phyloP scores from a whole-genome alignment of 768 basidiomycete species.

The Suillus sp. region DNA sequence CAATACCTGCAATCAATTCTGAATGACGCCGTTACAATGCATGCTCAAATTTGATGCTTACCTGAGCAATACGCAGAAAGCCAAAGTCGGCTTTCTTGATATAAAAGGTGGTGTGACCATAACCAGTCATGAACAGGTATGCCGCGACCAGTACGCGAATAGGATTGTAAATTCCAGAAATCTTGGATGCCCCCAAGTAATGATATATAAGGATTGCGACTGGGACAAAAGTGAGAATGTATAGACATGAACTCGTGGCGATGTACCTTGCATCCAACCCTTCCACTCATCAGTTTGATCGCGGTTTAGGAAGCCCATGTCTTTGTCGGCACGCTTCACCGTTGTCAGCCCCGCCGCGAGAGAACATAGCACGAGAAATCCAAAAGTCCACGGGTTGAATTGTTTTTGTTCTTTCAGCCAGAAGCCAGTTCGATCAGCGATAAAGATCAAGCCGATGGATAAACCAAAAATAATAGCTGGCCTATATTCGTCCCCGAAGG shows the following conservation, averaged over 20 bases:
- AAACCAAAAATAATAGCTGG: slow-evolving; percentile 64
- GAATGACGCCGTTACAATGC: slow-evolving; percentile 4
- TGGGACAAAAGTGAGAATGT: slow-evolving; percentile 31
- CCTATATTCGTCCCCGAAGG: slow-evolving; percentile 20
- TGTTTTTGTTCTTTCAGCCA: slow-evolving; percentile 92
- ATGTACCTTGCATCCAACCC: slow-evolving; percentile 95
- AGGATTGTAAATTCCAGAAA: slow-evolving; percentile 92
- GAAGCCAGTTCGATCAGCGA: slow-evolving; percentile 83
- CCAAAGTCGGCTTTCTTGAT: slow-evolving; percentile 88
- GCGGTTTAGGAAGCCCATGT: slow-evolving; percentile 85
- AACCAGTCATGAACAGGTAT: slow-evolving; percentile 93
- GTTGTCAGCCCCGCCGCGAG: slow-evolving; percentile 64
- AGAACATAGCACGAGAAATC: slow-evolving; percentile 52
- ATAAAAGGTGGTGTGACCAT: slow-evolving; percentile 88
- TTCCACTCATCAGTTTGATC: slow-evolving; percentile 98
- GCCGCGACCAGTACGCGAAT: slow-evolving; percentile 86
- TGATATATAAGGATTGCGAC: slow-evolving; percentile 93
- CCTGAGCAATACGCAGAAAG: slow-evolving; percentile 73
- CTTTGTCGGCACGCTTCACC: slow-evolving; percentile 72
- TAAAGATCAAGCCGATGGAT: slow-evolving; percentile 67
- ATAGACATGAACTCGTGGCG: not conserved
- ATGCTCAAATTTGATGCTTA: slow-evolving; percentile 30
- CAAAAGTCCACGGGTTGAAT: slow-evolving; percentile 71
- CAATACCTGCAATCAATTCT: slow-evolving; percentile 51
- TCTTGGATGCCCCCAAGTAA: slow-evolving; percentile 85